Conservation (phyloP, 139 green algal species). For the Chlamydomonas incerta region DNA sequence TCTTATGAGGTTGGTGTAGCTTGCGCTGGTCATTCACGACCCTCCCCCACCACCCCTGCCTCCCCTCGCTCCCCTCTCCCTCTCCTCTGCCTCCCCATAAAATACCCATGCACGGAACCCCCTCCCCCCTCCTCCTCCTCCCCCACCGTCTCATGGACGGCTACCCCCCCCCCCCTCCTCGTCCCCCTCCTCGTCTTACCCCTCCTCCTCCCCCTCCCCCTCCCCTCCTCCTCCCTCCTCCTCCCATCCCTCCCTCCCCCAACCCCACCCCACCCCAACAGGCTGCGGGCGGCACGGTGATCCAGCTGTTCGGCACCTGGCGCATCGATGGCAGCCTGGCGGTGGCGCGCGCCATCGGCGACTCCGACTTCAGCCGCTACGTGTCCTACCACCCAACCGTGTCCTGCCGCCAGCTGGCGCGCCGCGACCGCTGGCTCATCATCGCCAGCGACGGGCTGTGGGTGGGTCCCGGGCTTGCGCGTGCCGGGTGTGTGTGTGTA, state of each 20-base stretch:
- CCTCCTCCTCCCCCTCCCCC: not conserved
- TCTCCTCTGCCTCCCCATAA: no score
- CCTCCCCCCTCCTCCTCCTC: no score
- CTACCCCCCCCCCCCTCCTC: no score
- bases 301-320: slow-evolving; percentile 45
- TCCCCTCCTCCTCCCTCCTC: not conserved
- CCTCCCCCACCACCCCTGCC: no score
- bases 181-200: no score
- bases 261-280: not conserved
- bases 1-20: no score
- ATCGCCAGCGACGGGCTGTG: slow-evolving; percentile 35
- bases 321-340: slow-evolving; percentile 42
- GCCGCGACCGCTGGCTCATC: slow-evolving; percentile 27
- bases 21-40: no score
- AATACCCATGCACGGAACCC: no score
- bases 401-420: slow-evolving; percentile 19
- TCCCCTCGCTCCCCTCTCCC: no score
- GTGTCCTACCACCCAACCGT: slow-evolving; percentile 16
- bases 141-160: no score
- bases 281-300: slow-evolving; percentile 33
- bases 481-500: no score
- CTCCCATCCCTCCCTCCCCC: not conserved
- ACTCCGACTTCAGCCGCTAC: slow-evolving; percentile 34
- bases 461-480: not conserved
- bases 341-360: slow-evolving; percentile 38